A percentile compares a stretch with the other conserved stretches of the same genome.
These are phyloP conservation scores for Phoma herbarum DNA, from an alignment of 2,329 filamentous ascomycete species.

Conservation along the genomic window DNA sequence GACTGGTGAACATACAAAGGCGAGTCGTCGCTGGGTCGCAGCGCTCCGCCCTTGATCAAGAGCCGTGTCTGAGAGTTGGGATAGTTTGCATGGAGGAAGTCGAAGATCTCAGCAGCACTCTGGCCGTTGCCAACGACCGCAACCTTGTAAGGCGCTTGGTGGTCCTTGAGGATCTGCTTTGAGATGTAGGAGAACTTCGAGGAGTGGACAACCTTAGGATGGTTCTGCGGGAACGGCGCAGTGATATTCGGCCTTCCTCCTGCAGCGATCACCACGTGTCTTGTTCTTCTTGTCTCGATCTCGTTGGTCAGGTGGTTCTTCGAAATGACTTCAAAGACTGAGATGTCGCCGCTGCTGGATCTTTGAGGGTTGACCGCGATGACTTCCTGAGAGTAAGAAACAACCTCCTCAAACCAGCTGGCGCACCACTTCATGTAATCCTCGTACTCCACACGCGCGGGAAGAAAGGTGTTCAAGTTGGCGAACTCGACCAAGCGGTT, in stretches of 20 bases:
- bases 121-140: slow-evolving; percentile 90
- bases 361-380: slow-evolving; percentile 71
- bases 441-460: slow-evolving; percentile 87
- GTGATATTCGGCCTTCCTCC: slow-evolving; percentile 77
- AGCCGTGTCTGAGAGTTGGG: slow-evolving; percentile 81
- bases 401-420: slow-evolving; percentile 74
- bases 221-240: slow-evolving; percentile 70
- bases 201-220: slow-evolving; percentile 83
- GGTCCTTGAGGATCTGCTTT: slow-evolving; percentile 66
- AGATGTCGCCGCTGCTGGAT: slow-evolving; percentile 61
- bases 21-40: slow-evolving; percentile 92
- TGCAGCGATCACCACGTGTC: slow-evolving; percentile 75
- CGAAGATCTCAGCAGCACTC: slow-evolving; percentile 94
- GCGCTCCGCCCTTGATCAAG: slow-evolving; percentile 81
- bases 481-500: slow-evolving; percentile 87
- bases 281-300: slow-evolving; percentile 63
- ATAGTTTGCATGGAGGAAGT: slow-evolving; percentile 82
- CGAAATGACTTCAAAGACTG: slow-evolving; percentile 73
- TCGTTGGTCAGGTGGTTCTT: slow-evolving; percentile 67
- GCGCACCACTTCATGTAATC: slow-evolving; percentile 97
- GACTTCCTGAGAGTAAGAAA: slow-evolving; percentile 82
- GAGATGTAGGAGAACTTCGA: slow-evolving; percentile 80
- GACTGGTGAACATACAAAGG: slow-evolving; percentile 75
- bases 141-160: slow-evolving; percentile 70
- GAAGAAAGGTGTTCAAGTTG: slow-evolving; percentile 88